Percentiles rank a stretch among this genome's conserved stretches.
Evolutionary conservation across 768 basidiomycete genomes (phyloP).

Genomic region (Termitomyces sp.): DNA sequence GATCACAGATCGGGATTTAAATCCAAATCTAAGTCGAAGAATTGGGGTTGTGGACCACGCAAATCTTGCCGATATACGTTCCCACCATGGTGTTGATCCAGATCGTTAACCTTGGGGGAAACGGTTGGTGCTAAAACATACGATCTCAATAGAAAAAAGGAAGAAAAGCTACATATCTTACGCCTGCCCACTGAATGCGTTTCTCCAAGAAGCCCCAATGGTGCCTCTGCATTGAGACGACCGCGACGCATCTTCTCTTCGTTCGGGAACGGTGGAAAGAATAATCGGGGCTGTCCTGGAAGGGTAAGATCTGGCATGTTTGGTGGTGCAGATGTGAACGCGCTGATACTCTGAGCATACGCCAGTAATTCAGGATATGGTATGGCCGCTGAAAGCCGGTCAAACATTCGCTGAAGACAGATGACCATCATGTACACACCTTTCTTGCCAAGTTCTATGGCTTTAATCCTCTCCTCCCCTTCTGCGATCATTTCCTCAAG

Average conservation of each 20-base stretch:
- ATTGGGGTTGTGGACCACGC: conserved; percentile 55
- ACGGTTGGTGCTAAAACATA: conserved; percentile 53
- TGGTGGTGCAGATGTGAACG: conserved; percentile 87
- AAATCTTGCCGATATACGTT: conserved; percentile 75
- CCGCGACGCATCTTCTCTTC: conserved; percentile 90
- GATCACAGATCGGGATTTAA: conserved; percentile 74
- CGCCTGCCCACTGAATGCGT: conserved; percentile 79
- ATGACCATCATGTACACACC: conserved; percentile 40
- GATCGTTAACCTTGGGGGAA: conserved; percentile 52
- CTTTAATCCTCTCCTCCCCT: conserved; percentile 69
- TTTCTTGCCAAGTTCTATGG: conserved; percentile 69
- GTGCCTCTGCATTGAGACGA: conserved; percentile 75
- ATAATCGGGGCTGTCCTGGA: conserved; percentile 72
- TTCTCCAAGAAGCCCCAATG: conserved; percentile 75
- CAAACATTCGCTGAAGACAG: not conserved
- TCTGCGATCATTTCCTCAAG: conserved; percentile 71
- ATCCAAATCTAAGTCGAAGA: conserved; percentile 82
- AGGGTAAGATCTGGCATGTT: conserved; percentile 76
- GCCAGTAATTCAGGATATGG: conserved; percentile 81
- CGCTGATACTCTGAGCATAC: conserved; percentile 82
- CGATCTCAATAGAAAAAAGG: conserved; percentile 11
- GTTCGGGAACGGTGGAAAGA: conserved; percentile 90
- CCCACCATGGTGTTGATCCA: conserved; percentile 50
- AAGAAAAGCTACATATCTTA: conserved; percentile 31
- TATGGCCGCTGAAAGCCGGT: conserved; percentile 56